Conservation (phyloP, 2,329 filamentous ascomycete species). For the Diatrype stigma region DNA sequence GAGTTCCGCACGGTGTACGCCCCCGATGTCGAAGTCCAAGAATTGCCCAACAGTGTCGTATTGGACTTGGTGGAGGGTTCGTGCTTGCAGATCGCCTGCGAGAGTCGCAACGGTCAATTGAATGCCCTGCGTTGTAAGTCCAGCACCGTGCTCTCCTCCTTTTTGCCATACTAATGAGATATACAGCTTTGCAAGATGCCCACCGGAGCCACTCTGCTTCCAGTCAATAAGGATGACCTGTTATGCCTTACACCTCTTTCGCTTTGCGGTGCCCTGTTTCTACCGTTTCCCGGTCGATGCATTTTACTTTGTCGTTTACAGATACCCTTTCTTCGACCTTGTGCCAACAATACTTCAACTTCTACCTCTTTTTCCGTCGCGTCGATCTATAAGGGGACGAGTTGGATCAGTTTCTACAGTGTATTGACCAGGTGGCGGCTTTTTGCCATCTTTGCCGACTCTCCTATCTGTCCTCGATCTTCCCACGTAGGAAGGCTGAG, state of each 20-base stretch:
- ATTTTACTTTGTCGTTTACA: neutral
- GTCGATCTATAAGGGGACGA: too few species aligned
- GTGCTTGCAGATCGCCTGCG: slow-evolving; percentile 60
- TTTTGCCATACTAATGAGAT: neutral
- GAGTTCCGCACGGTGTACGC: slow-evolving; percentile 77
- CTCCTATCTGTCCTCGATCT: too few species aligned
- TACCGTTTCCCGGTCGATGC: neutral
- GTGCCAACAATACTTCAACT: neutral
- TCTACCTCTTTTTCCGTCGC: neutral
- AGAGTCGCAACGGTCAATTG: slow-evolving; percentile 55
- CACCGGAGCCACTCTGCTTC: slow-evolving; percentile 32
- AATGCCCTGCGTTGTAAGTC: slow-evolving; percentile 51
- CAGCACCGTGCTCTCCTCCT: neutral
- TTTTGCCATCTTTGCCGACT: too few species aligned
- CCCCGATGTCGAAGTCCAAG: slow-evolving; percentile 87
- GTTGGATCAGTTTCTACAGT: too few species aligned
- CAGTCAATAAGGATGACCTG: slow-evolving; percentile 21
- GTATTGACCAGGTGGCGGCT: too few species aligned
- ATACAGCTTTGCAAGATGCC: slow-evolving; percentile 38
- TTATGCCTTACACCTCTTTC: neutral
- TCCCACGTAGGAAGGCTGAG: too few species aligned
- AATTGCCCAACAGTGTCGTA: slow-evolving; percentile 80
- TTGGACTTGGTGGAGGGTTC: slow-evolving; percentile 58
- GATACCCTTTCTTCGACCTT: neutral
- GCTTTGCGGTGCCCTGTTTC: neutral